Percentiles rank a stretch among this genome's conserved stretches.
These are phyloP conservation scores for Phytophthora meadii DNA, from an alignment of 352 stramenopile genomes.

Conservation along the genomic window DNA sequence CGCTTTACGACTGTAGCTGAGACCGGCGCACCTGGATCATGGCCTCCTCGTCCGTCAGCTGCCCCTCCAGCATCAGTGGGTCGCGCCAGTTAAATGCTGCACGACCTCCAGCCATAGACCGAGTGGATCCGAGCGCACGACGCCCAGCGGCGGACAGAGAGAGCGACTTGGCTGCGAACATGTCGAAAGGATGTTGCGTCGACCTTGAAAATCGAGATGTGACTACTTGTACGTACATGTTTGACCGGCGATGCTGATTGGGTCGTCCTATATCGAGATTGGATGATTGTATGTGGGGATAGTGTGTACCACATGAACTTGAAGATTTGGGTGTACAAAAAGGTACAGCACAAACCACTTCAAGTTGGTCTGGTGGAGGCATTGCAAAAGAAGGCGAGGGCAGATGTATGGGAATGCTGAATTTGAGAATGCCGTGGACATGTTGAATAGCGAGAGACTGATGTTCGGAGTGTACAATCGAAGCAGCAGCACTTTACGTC, in stretches of 20 bases:
- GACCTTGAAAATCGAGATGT: conserved; percentile 33
- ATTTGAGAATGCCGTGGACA: no score
- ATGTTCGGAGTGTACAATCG: no score
- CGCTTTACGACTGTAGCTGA: not conserved
- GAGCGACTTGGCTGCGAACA: conserved; percentile 39
- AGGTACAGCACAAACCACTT: conserved; percentile 7
- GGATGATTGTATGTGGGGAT: conserved; percentile 24
- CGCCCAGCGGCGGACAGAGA: conserved; percentile 23
- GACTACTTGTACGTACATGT: not conserved
- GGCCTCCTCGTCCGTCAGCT: conserved; percentile 91
- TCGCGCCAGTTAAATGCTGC: conserved; percentile 84
- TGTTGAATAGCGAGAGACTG: no score
- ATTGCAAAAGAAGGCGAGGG: not conserved
- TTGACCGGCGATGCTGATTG: conserved; percentile 27
- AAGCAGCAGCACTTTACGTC: no score
- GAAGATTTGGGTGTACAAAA: conserved; percentile 24
- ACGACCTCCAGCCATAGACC: conserved; percentile 56
- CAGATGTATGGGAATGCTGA: not conserved
- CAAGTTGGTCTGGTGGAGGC: conserved; percentile 1
- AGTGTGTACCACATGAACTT: conserved; percentile 24
- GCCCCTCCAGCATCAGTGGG: conserved; percentile 71
- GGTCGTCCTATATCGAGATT: conserved; percentile 44
- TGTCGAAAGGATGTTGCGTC: conserved; percentile 21
- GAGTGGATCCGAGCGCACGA: conserved; percentile 36
- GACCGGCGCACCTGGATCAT: conserved; percentile 83